Percentiles rank a stretch among this genome's conserved stretches.
Evolutionary conservation across 2,329 filamentous ascomycete species (phyloP).

Genomic region (Aulographum hederae): DNA sequence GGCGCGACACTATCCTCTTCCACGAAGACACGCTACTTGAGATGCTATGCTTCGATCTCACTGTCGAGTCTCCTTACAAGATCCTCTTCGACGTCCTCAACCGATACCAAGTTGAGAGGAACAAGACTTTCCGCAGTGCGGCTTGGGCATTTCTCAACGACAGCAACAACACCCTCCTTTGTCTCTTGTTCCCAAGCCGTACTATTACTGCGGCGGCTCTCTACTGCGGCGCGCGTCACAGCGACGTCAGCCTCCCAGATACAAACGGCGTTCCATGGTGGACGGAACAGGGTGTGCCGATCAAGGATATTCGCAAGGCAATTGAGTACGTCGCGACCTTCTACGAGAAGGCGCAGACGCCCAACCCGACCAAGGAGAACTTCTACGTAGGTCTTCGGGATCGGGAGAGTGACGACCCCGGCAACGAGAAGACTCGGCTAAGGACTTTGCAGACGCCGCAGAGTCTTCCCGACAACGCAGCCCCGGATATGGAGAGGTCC

Average conservation of each 20-base stretch:
- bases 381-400: constrained; percentile 24
- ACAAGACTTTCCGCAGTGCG: constrained; percentile 66
- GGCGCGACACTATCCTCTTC: constrained; percentile 82
- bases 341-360: constrained; percentile 13
- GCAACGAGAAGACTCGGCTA: constrained; percentile 12
- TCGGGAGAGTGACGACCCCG: constrained; percentile 16
- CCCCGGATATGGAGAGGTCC: constrained; percentile 9
- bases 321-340: constrained; percentile 54
- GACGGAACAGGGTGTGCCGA: constrained; percentile 54
- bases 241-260: constrained; percentile 37
- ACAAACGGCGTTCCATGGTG: constrained; percentile 70
- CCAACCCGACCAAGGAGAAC: constrained; percentile 2
- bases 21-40: constrained; percentile 90
- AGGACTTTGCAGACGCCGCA: constrained; percentile 11
- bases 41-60: constrained; percentile 81
- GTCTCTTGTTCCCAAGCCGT: constrained; percentile 59
- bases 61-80: constrained; percentile 74
- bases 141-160: constrained; percentile 94
- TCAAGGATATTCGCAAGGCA: constrained; percentile 51
- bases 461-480: constrained; percentile 7
- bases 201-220: constrained; percentile 74
- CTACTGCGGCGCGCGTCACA: constrained; percentile 66
- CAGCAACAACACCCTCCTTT: constrained; percentile 66
- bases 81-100: constrained; percentile 67
- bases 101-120: constrained; percentile 54